Evolutionary conservation across 768 basidiomycete genomes (phyloP), one percentile per base, ranked within the genome.

Genomic region (Lentinula aciculospora): DNA sequence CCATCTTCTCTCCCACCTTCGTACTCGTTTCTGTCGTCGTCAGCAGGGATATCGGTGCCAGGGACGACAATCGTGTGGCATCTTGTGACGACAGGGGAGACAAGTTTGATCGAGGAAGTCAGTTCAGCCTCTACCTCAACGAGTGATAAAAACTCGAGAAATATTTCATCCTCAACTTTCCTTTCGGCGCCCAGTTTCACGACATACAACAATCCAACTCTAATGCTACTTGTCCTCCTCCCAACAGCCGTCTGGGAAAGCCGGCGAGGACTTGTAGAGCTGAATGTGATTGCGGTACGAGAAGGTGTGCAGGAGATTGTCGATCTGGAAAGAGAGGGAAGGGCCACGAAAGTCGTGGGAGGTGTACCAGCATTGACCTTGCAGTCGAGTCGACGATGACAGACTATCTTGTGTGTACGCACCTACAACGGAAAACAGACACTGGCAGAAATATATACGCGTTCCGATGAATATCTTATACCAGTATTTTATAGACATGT

Each of bases 1-100:
- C 75, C 76, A 0, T 68, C 78, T 19, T 67, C 67, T 39, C 63
- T 50, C 32, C 49, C 49, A 12, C 21, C 31, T 29, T 31, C 49
- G 5, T 25, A 23, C 39, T 28, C 51, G 4, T 23, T 21, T 46
- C 8, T 21, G 27, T 12, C 21, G 25, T 39, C 36, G 36, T 36
- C 34, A 15, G 23, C 34, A 25, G 31, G 29, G 49, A 36, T 51
- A 21, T 12, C 49, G 4, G 17, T 39, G 34, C 37, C 68, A 17
- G 54, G 37, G 54, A 56, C 54, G 44, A 56, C 54, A 21, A 44
- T 56, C 27, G 45, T 46, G 44, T 56, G 44, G 40, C 54, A 56
- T 56, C 19, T 56, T 13, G 10, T 56, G n/a, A 56, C 54, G 6
- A 19, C 54, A 23, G 28, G 25, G 29, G 34, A 36, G 51, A 23